A percentile compares a stretch with the other conserved stretches of the same genome.
These are phyloP conservation scores for Prunus campanulata DNA, from an alignment of 306 rosid genomes.

Conservation along the genomic window DNA sequence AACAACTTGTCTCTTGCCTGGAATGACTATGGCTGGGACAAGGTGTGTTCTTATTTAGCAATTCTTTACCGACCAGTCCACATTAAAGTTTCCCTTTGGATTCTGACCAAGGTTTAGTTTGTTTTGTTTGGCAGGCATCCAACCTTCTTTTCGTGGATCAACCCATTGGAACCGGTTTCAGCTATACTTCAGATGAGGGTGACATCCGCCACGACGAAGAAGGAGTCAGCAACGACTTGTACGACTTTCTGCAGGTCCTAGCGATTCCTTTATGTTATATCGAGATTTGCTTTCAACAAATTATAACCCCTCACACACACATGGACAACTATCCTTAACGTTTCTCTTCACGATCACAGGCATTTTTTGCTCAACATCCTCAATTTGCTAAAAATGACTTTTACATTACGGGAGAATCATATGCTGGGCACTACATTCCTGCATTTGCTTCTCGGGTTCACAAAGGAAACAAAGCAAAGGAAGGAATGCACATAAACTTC, in stretches of 20 bases:
- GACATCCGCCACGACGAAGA: conserved; percentile 80
- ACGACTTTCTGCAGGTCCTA: conserved; percentile 82
- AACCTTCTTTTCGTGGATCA: conserved; percentile 84
- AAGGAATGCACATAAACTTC: conserved; percentile 74
- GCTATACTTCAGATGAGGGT: conserved; percentile 57
- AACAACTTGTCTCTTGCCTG: conserved; percentile 66
- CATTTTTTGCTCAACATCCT: conserved; percentile 71
- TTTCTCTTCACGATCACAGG: conserved; percentile 43
- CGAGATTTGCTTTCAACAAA: background rate
- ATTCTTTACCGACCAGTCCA: background rate
- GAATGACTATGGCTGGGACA: conserved; percentile 95
- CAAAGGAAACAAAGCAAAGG: conserved; percentile 74
- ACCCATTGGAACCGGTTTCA: conserved; percentile 93
- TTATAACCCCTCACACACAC: background rate
- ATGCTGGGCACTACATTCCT: conserved; percentile 93
- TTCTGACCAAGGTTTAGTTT: background rate
- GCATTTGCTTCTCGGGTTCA: conserved; percentile 84
- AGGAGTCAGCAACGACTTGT: conserved; percentile 81
- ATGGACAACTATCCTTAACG: background rate
- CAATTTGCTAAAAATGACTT: conserved; percentile 66
- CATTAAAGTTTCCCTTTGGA: background rate
- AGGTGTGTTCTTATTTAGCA: conserved; percentile 29
- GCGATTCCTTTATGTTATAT: background rate
- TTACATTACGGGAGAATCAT: conserved; percentile 91
- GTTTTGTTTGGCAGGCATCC: conserved; percentile 55